These are phyloP conservation scores for Yarrowia sp. DNA, from an alignment of 805 yeast species.

Conservation along the genomic window DNA sequence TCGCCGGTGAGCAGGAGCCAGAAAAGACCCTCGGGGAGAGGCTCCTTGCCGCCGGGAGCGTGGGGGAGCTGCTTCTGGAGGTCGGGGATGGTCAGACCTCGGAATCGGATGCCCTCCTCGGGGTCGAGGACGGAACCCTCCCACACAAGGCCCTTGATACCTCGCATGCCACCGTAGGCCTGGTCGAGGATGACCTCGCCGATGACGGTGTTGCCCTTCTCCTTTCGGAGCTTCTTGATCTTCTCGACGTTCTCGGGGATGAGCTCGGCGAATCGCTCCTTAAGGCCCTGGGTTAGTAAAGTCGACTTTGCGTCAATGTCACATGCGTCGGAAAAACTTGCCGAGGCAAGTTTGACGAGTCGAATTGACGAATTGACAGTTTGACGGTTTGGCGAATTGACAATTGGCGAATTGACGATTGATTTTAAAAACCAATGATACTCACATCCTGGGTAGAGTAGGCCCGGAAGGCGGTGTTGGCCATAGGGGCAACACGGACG, in stretches of 20 bases:
- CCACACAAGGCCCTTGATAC: conserved; percentile 82
- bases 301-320: not conserved
- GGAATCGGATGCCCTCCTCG: conserved; percentile 80
- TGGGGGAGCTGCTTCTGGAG: conserved; percentile 71
- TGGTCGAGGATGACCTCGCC: conserved; percentile 75
- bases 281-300: conserved; percentile 50
- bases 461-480: conserved; percentile 27
- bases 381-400: too few species aligned
- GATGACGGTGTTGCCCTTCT: conserved; percentile 74
- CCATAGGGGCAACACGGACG: conserved; percentile 19
- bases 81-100: conserved; percentile 81
- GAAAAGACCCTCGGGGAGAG: conserved; percentile 63
- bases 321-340: conserved; percentile 26
- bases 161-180: conserved; percentile 91
- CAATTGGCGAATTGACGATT: too few species aligned
- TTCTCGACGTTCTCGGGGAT: conserved; percentile 91
- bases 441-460: conserved; percentile 27
- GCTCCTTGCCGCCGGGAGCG: conserved; percentile 62
- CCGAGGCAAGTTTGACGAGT: conserved; percentile 15
- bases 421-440: not conserved
- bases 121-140: conserved; percentile 86
- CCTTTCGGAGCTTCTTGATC: conserved; percentile 82
- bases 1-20: conserved; percentile 77
- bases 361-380: too few species aligned
- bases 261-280: conserved; percentile 90